A percentile compares a stretch with the other conserved stretches of the same genome.
These are phyloP conservation scores for Acorus calamus DNA, from an alignment of 106 monocot genomes.

Conservation along the genomic window DNA sequence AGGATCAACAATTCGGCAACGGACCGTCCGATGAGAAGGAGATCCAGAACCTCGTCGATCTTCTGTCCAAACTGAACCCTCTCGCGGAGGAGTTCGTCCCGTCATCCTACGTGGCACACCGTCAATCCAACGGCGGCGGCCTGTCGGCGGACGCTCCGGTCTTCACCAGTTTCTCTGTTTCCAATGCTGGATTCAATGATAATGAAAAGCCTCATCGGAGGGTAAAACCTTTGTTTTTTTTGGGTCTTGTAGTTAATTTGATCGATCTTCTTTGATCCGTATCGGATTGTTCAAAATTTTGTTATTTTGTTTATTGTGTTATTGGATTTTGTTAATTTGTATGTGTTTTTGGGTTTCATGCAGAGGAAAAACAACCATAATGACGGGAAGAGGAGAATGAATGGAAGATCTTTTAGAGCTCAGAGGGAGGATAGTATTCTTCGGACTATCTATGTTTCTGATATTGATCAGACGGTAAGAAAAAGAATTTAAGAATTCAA, in stretches of 20 bases:
- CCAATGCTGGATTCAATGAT: too few species aligned
- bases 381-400: conserved; percentile 49
- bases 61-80: conserved; percentile 85
- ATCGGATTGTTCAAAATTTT: conserved; percentile 11
- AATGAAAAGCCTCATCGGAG: too few species aligned
- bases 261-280: background rate
- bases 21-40: conserved; percentile 4
- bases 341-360: background rate
- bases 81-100: conserved; percentile 94
- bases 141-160: conserved; percentile 80
- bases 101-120: conserved; percentile 19
- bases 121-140: background rate
- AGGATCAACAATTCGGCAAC: too few species aligned
- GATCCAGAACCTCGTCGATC: conserved; percentile 55
- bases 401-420: conserved; percentile 39
- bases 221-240: background rate
- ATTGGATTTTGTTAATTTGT: background rate
- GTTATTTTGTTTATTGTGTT: conserved; percentile 1
- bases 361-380: conserved; percentile 63
- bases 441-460: conserved; percentile 77
- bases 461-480: conserved; percentile 75
- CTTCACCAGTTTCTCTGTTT: conserved; percentile 39
- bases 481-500: background rate
- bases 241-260: background rate
- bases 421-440: conserved; percentile 53